Evolutionary conservation across 495 filamentous ascomycete species (phyloP).

Genomic region (Xylaria flabelliformis): DNA sequence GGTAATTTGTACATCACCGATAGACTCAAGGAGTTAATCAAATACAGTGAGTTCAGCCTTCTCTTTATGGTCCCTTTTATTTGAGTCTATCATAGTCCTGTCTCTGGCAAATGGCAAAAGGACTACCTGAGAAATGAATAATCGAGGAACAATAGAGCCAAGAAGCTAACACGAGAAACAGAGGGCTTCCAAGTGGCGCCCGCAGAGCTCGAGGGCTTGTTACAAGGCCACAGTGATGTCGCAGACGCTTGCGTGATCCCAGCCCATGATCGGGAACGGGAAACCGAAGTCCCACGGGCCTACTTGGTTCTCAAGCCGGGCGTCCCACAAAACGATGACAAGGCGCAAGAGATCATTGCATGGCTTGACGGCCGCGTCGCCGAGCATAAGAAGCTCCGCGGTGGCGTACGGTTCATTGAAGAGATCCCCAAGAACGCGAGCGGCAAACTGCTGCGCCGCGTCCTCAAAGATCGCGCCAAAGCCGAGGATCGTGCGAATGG

Average conservation of each 20-base stretch:
- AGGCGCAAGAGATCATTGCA: conserved; percentile 64
- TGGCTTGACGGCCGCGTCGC: conserved; percentile 65
- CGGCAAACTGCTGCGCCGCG: conserved; percentile 86
- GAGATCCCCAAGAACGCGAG: conserved; percentile 82
- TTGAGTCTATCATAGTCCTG: background rate
- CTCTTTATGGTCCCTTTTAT: background rate
- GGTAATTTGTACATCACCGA: conserved; percentile 72
- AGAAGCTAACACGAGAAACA: conserved; percentile 28
- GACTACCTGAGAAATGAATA: background rate
- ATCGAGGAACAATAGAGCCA: background rate
- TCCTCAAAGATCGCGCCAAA: conserved; percentile 54
- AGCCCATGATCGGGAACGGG: conserved; percentile 70
- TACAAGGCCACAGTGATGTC: conserved; percentile 73
- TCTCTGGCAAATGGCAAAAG: background rate
- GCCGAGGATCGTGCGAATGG: conserved; percentile 43
- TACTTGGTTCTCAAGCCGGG: conserved; percentile 74
- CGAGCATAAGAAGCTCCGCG: conserved; percentile 72
- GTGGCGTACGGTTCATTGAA: conserved; percentile 83
- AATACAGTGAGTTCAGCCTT: conserved; percentile 63
- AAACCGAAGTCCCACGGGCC: conserved; percentile 83
- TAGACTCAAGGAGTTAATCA: conserved; percentile 90
- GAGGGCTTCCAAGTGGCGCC: conserved; percentile 88
- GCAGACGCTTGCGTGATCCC: conserved; percentile 87
- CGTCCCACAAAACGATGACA: conserved; percentile 52
- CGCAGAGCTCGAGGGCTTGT: conserved; percentile 83